Evolutionary conservation across 2,329 filamentous ascomycete genomes (phyloP).

Genomic region (Colletotrichum falcatum): DNA sequence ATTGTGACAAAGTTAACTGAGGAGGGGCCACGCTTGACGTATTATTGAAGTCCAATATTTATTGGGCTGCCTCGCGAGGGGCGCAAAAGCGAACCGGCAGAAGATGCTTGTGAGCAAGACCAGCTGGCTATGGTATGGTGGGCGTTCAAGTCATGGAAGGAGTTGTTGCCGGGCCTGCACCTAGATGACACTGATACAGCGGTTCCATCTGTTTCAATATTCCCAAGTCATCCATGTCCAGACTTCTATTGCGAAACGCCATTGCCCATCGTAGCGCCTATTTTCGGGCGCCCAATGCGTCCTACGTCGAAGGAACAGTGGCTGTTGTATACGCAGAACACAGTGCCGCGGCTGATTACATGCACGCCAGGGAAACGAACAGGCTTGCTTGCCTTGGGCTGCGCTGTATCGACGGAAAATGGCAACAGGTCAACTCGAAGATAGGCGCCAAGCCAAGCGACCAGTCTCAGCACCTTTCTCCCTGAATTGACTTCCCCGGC

Average conservation of each 20-base stretch:
- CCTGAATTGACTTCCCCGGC: background rate
- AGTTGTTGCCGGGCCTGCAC: background rate
- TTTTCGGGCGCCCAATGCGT: background rate
- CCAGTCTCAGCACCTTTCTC: background rate
- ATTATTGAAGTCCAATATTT: background rate
- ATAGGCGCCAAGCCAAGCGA: background rate
- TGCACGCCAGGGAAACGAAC: background rate
- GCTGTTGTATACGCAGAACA: background rate
- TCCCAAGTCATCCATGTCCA: background rate
- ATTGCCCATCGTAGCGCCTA: background rate
- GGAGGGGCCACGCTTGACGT: no score
- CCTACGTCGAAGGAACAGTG: background rate
- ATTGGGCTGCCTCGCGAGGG: no score
- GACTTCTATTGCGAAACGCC: background rate
- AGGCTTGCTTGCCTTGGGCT: no score
- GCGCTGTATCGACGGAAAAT: background rate
- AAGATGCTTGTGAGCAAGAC: background rate
- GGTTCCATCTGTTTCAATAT: slow-evolving; percentile 27
- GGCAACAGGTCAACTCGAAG: background rate
- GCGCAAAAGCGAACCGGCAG: background rate
- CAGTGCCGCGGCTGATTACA: background rate
- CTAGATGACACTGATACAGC: slow-evolving; percentile 6
- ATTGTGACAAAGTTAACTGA: background rate
- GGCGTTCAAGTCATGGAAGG: background rate
- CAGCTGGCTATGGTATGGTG: background rate